phyloP scores from a whole-genome alignment of 2,329 filamentous ascomycete species.

The Cordyceps militaris region DNA sequence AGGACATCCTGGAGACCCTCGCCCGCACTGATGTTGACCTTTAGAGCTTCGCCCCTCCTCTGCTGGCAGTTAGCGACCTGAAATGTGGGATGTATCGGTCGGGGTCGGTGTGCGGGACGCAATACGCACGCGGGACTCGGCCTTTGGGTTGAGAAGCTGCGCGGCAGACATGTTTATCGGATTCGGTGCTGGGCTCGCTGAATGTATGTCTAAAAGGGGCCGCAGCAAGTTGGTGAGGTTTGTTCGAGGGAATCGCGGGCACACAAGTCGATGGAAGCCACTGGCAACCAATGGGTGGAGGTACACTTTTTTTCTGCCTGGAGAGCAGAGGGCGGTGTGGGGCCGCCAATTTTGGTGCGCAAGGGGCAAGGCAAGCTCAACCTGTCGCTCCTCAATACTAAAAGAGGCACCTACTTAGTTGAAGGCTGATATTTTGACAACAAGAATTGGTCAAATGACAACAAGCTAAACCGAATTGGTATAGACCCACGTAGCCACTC shows the following conservation, averaged over 20 bases:
- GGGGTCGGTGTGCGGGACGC: slow-evolving; percentile 12
- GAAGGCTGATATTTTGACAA: background rate
- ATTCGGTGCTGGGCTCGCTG: slow-evolving; percentile 6
- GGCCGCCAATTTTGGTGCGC: slow-evolving; percentile 5
- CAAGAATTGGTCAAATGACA: too few relatives aligned
- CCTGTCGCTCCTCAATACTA: background rate
- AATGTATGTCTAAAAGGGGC: slow-evolving; percentile 3
- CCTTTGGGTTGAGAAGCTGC: slow-evolving; percentile 97
- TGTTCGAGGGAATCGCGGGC: slow-evolving; percentile 2
- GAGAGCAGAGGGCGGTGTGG: slow-evolving; percentile 15
- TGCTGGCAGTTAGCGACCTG: slow-evolving; percentile 32
- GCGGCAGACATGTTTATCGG: slow-evolving; percentile 74
- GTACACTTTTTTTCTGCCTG: slow-evolving; percentile 18
- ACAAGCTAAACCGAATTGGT: too few relatives aligned
- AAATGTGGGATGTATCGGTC: slow-evolving; percentile 20
- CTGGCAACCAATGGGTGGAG: slow-evolving; percentile 15
- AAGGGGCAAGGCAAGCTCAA: slow-evolving; percentile 6
- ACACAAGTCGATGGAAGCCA: slow-evolving; percentile 12
- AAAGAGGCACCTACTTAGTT: background rate
- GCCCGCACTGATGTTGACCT: slow-evolving; percentile 93
- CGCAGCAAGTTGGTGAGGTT: slow-evolving; percentile 9
- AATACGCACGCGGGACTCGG: slow-evolving; percentile 80
- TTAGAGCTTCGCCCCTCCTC: slow-evolving; percentile 93
- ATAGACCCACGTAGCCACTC: too few relatives aligned
- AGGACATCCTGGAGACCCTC: slow-evolving; percentile 91